A percentile compares a stretch with the other conserved stretches of the same genome.
Evolutionary conservation across 1,139 yeast genomes (phyloP).

Genomic region (Scheffersomyces insectosa): DNA sequence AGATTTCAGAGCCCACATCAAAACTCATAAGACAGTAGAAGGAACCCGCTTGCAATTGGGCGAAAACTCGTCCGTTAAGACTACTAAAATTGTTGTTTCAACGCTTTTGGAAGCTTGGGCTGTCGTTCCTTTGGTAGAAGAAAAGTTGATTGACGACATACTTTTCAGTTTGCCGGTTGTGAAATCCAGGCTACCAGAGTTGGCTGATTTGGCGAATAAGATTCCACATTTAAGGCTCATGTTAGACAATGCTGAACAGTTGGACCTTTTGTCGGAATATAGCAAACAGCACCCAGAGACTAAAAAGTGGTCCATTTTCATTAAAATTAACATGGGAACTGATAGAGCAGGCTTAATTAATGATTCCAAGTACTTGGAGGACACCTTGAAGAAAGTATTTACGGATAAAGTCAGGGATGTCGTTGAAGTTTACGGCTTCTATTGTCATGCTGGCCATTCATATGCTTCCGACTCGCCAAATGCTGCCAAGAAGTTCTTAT

Average conservation of each 20-base stretch:
- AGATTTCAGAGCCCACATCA: constrained; percentile 66
- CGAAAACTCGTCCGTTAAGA: constrained; percentile 18
- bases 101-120: constrained; percentile 69
- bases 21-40: constrained; percentile 64
- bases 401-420: constrained; percentile 19
- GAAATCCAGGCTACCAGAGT: constrained; percentile 51
- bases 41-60: constrained; percentile 34
- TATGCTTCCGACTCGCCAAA: constrained; percentile 49
- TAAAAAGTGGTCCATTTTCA: constrained; percentile 54
- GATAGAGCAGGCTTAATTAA: constrained; percentile 60
- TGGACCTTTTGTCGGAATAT: constrained; percentile 46
- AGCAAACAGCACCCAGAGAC: constrained; percentile 18
- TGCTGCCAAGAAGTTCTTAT: constrained; percentile 49
- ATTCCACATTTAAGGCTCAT: constrained; percentile 53
- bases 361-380: constrained; percentile 27
- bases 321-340: constrained; percentile 64
- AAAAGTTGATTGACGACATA: constrained; percentile 56
- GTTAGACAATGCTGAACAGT: constrained; percentile 62
- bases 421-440: constrained; percentile 61
- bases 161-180: constrained; percentile 69
- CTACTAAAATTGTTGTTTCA: constrained; percentile 63
- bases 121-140: constrained; percentile 42
- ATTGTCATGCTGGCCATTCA: constrained; percentile 81
- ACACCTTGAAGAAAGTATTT: constrained; percentile 29
- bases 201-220: constrained; percentile 41